Conservation (phyloP, 768 basidiomycete species). For the Mycena galopus region DNA sequence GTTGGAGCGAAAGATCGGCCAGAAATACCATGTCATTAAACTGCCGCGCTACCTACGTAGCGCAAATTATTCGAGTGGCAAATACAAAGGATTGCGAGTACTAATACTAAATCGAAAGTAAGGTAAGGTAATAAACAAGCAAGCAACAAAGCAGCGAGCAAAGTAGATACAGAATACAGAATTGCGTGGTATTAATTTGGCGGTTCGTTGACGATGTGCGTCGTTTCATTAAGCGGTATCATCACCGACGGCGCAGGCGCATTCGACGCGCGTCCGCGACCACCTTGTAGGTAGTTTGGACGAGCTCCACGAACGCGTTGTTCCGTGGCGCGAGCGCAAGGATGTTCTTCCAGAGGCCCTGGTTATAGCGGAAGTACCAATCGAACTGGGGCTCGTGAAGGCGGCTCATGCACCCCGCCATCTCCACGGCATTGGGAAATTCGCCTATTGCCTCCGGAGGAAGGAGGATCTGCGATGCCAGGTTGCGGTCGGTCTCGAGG, state of each 20-base stretch:
- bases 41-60: slow-evolving; percentile 22
- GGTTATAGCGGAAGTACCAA: slow-evolving; percentile 55
- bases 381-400: slow-evolving; percentile 56
- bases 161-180: slow-evolving; percentile 19
- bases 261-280: slow-evolving; percentile 72
- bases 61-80: slow-evolving; percentile 17
- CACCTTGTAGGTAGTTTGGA: slow-evolving; percentile 78
- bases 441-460: slow-evolving; percentile 67
- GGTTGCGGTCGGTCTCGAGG: slow-evolving; percentile 61
- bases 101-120: slow-evolving; percentile 18
- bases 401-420: slow-evolving; percentile 65
- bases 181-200: slow-evolving; percentile 12
- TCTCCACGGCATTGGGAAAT: slow-evolving; percentile 71
- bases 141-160: slow-evolving; percentile 14
- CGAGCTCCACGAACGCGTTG: slow-evolving; percentile 58
- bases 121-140: slow-evolving; percentile 22
- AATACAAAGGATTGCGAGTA: not conserved
- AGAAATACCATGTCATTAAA: slow-evolving; percentile 15
- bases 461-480: slow-evolving; percentile 69
- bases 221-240: slow-evolving; percentile 12
- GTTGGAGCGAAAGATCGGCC: not conserved
- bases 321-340: slow-evolving; percentile 67
- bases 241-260: slow-evolving; percentile 40
- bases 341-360: slow-evolving; percentile 78
- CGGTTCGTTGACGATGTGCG: slow-evolving; percentile 23